Evolutionary conservation across 176 grass and related monocot species (phyloP).

Genomic region (Aechmea fasciata): DNA sequence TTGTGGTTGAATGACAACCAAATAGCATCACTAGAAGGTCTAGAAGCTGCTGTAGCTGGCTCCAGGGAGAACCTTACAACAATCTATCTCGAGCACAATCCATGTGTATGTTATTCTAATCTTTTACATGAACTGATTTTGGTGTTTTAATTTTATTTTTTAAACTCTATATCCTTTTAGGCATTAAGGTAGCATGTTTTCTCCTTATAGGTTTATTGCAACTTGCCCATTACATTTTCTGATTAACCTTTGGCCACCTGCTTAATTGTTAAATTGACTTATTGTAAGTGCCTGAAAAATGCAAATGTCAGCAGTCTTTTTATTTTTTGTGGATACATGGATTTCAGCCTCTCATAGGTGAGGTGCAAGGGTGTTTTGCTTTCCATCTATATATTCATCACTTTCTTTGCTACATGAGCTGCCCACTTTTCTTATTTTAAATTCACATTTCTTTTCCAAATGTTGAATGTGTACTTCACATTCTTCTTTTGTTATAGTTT

Average conservation of each 20-base stretch:
- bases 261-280: not conserved
- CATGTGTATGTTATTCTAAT: conserved; percentile 55
- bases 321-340: not conserved
- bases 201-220: not conserved
- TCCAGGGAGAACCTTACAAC: conserved; percentile 61
- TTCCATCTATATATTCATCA: not conserved
- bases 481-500: too few species aligned
- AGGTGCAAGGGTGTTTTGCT: not conserved
- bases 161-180: not conserved
- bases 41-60: conserved; percentile 53
- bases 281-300: not conserved
- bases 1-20: conserved; percentile 98
- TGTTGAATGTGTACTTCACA: too few species aligned
- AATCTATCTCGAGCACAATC: conserved; percentile 95
- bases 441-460: too few species aligned
- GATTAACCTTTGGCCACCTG: not conserved
- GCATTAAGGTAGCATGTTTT: too few species aligned
- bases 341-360: not conserved
- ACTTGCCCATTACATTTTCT: not conserved
- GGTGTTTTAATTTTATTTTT: not conserved
- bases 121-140: not conserved
- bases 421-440: too few species aligned
- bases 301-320: not conserved
- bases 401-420: too few species aligned
- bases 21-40: conserved; percentile 73